These are phyloP conservation scores for Cryptococcus jaspeensis DNA, from an alignment of 1,284 basidiomycete species.

Conservation along the genomic window DNA sequence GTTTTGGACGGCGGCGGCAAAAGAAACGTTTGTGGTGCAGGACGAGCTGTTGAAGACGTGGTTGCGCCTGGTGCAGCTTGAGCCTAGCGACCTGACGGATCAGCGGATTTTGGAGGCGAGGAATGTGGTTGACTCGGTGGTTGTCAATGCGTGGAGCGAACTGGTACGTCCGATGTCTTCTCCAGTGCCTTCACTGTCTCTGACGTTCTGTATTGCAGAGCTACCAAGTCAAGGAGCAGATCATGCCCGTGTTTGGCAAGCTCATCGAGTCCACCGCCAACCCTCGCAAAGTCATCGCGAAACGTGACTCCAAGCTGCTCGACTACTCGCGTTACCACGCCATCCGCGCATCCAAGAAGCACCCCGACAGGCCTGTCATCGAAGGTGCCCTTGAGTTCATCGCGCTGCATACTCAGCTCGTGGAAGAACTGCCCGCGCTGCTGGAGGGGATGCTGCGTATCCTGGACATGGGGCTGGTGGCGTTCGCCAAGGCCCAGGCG, in stretches of 20 bases:
- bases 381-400: slow-evolving; percentile 48
- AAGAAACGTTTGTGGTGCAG: slow-evolving; percentile 35
- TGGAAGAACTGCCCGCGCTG: slow-evolving; percentile 50
- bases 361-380: slow-evolving; percentile 31
- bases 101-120: slow-evolving; percentile 44
- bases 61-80: slow-evolving; percentile 40
- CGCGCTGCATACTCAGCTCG: slow-evolving; percentile 50
- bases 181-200: too few species aligned
- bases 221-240: slow-evolving; percentile 35
- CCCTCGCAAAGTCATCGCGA: slow-evolving; percentile 43
- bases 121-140: slow-evolving; percentile 35
- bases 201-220: slow-evolving; percentile 30
- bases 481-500: slow-evolving; percentile 43
- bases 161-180: slow-evolving; percentile 39
- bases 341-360: slow-evolving; percentile 28
- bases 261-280: slow-evolving; percentile 42
- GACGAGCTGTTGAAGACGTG: slow-evolving; percentile 35
- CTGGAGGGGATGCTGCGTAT: slow-evolving; percentile 46
- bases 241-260: slow-evolving; percentile 44
- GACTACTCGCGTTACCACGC: slow-evolving; percentile 46
- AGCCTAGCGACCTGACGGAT: slow-evolving; percentile 37
- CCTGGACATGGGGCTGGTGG: slow-evolving; percentile 39
- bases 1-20: slow-evolving; percentile 37
- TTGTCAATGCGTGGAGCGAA: slow-evolving; percentile 34
- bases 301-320: slow-evolving; percentile 36